Base-by-base conservation (phyloP, 768 basidiomycete species). In the Pseudohyphozyma bogoriensis region DNA sequence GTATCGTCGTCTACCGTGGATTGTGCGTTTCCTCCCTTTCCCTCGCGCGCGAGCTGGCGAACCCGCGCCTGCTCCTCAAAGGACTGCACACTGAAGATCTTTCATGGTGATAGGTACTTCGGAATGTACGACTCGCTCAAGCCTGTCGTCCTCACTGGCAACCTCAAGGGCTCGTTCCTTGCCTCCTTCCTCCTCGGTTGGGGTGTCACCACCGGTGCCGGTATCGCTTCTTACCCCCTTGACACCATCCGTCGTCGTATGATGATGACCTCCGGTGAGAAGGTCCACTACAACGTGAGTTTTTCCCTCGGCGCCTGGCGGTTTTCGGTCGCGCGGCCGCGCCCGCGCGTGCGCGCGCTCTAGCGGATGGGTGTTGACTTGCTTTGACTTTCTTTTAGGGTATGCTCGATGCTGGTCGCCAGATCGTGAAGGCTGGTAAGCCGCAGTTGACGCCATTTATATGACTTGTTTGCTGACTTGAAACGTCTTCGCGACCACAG, bases 241-340 rank as follows among this genome's bases (percentile, higher is more conserved):
- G 73, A 67, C 70, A 92, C 77, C 62, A 77, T 78, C 73, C 74
- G 93, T 85, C 92, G 95, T 85, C 90, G 95, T 71, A 99, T 99
- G 95, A 99, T 99, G 95, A 97, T 97, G 93, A 97, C 95, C 39
- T 96, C 93, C 28, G 95, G 93, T 71, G 85, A 83, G 71, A 82
- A 65, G 57, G 44, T 53, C 32, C 58, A 35, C 45, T 55, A 40
- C 58, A 59, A 55, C 36, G 28, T n/a, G n/a, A n/a, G n/a, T n/a
- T n/a, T n/a, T n/a, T n/a, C n/a, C 36, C 42, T 50, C 45, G 4
- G 29, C 32, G 13, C 35, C 22, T 12, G 33, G 13, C 16, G 13
- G n/a, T n/a, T n/a, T 35, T 18, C 44, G 13, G 31, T 29, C 9
- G 42, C 24, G 18, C 29, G 15, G 24, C 20, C 51, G 24, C 15